Conservation (phyloP, 73 alveolate species). For the Durusdinium trenchii region DNA sequence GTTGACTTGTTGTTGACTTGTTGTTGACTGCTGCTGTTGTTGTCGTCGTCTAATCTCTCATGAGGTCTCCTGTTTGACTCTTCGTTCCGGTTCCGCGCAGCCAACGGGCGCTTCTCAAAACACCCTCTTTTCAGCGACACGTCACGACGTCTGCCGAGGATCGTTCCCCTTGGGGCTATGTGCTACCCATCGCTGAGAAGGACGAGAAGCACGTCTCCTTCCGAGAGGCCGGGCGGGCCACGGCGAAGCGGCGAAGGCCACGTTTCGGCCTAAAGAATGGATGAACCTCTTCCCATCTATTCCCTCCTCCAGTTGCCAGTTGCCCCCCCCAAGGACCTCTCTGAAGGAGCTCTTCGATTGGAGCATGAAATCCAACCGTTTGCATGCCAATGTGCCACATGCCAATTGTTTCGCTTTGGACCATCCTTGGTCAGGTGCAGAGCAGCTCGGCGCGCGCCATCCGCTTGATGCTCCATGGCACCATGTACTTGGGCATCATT, state of each 20-base stretch:
- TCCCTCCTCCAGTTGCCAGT: too few relatives aligned
- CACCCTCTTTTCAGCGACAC: background rate
- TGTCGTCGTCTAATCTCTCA: too few relatives aligned
- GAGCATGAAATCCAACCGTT: too few relatives aligned
- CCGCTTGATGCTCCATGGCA: conserved; percentile 73
- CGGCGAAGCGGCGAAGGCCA: background rate
- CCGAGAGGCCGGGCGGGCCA: conserved; percentile 43
- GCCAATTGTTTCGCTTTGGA: too few relatives aligned
- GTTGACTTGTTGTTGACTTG: too few relatives aligned
- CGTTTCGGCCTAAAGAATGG: too few relatives aligned
- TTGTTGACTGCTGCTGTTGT: too few relatives aligned
- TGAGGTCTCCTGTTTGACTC: background rate
- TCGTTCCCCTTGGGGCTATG: conserved; percentile 90
- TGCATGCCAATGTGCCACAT: too few relatives aligned
- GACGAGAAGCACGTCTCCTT: conserved; percentile 93
- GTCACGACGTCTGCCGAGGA: background rate
- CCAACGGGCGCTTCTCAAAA: background rate
- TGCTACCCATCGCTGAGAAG: conserved; percentile 67
- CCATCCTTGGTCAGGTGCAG: conserved; percentile 59
- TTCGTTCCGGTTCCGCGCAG: background rate
- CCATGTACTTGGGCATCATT: conserved; percentile 77
- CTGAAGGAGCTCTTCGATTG: too few relatives aligned
- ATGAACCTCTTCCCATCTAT: too few relatives aligned
- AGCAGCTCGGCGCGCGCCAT: conserved; percentile 85
- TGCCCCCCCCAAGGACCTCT: too few relatives aligned